These are phyloP conservation scores for Kalaharituber pfeilii DNA, from an alignment of 2,329 filamentous ascomycete genomes.

Conservation along the genomic window DNA sequence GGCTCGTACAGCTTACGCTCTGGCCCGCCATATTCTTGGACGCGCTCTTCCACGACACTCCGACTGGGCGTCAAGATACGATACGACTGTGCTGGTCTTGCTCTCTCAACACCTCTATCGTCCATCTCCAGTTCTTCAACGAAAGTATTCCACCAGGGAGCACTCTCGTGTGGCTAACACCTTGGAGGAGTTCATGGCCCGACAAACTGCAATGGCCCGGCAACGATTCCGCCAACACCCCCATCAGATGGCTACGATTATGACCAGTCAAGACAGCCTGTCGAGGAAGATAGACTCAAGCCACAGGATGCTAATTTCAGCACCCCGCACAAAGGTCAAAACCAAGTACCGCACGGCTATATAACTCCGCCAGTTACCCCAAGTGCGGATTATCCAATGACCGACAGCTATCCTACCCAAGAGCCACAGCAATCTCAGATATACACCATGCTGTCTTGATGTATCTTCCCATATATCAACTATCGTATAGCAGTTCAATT, in stretches of 20 bases:
- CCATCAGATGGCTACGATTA: constrained; percentile 31
- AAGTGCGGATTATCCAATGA: constrained; percentile 42
- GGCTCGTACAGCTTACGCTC: constrained; percentile 68
- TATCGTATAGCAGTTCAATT: too few species aligned
- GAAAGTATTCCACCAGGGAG: constrained; percentile 51
- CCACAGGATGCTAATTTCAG: constrained; percentile 45
- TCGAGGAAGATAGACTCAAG: constrained; percentile 32
- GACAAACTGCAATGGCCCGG: constrained; percentile 40
- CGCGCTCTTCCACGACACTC: constrained; percentile 34
- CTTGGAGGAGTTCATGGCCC: constrained; percentile 48
- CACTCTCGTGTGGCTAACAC: constrained; percentile 46
- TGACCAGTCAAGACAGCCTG: constrained; percentile 36
- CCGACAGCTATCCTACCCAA: constrained; percentile 15
- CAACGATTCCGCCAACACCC: constrained; percentile 34
- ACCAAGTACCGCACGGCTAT: constrained; percentile 50
- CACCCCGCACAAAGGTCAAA: constrained; percentile 62
- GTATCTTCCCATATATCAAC: constrained; percentile 3
- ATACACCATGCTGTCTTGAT: constrained; percentile 3
- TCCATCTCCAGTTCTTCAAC: constrained; percentile 47
- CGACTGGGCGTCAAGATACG: constrained; percentile 29
- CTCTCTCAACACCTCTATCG: constrained; percentile 48
- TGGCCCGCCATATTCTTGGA: constrained; percentile 71
- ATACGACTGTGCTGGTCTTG: constrained; percentile 37
- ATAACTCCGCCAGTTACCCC: constrained; percentile 75
- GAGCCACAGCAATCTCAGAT: constrained; percentile 14